A percentile compares a stretch with the other conserved stretches of the same genome.
Conservation (phyloP, 2,329 filamentous ascomycete species). For the Hymenoscyphus repandus region DNA sequence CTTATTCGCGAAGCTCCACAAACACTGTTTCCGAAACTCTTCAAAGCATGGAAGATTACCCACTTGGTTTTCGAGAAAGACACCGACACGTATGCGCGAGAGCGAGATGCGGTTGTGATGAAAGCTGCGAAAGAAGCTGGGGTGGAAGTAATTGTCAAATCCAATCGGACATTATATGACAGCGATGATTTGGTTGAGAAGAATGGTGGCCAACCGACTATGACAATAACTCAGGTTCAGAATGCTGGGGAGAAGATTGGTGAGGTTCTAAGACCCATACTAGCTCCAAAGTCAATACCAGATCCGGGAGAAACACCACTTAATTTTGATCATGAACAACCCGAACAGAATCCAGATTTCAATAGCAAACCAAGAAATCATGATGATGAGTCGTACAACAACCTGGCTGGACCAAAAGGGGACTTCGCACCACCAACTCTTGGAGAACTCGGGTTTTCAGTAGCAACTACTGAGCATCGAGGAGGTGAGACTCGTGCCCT, state of each 20-base stretch:
- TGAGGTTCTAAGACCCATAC: slow-evolving; percentile 54
- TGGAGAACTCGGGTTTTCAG: slow-evolving; percentile 63
- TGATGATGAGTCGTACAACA: slow-evolving; percentile 52
- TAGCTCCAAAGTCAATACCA: slow-evolving; percentile 54
- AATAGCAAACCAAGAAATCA: slow-evolving; percentile 51
- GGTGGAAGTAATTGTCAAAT: slow-evolving; percentile 59
- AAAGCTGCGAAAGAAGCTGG: slow-evolving; percentile 58
- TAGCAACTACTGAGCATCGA: slow-evolving; percentile 61
- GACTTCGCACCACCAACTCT: slow-evolving; percentile 69
- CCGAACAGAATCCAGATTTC: slow-evolving; percentile 49
- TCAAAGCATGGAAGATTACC: slow-evolving; percentile 67
- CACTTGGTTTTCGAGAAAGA: slow-evolving; percentile 77
- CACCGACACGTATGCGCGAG: slow-evolving; percentile 65
- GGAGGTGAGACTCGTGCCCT: slow-evolving; percentile 68
- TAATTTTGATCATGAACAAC: slow-evolving; percentile 50
- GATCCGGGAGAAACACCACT: slow-evolving; percentile 59
- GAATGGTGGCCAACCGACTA: slow-evolving; percentile 65
- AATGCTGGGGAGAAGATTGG: slow-evolving; percentile 59
- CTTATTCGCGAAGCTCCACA: slow-evolving; percentile 68
- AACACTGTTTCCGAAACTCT: slow-evolving; percentile 65
- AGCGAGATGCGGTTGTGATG: slow-evolving; percentile 56
- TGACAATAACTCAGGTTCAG: slow-evolving; percentile 66
- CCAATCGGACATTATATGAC: slow-evolving; percentile 68
- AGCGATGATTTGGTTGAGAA: slow-evolving; percentile 62
- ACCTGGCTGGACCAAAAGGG: slow-evolving; percentile 59